Conservation (phyloP, 2,329 filamentous ascomycete genomes). For the Epichloe festucae region DNA sequence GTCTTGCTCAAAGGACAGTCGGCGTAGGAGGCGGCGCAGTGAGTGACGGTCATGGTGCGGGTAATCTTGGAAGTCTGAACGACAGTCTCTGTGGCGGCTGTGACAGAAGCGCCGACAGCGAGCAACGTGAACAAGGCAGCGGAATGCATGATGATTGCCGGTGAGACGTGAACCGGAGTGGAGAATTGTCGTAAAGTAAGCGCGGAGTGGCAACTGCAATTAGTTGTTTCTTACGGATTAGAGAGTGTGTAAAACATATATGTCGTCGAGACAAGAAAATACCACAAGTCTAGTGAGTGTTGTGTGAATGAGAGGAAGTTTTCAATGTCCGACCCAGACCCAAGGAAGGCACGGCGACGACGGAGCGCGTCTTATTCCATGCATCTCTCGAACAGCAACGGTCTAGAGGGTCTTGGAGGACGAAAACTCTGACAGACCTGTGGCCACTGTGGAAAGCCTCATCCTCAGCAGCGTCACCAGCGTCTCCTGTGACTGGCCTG, state of each 20-base stretch:
- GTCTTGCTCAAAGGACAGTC: constrained; percentile 27
- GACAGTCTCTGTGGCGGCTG: constrained; percentile 24
- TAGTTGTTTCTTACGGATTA: not conserved
- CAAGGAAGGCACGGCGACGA: not conserved
- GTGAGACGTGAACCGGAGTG: not conserved
- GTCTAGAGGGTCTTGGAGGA: not conserved
- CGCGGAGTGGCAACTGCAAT: not conserved
- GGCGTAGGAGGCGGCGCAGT: constrained; percentile 30
- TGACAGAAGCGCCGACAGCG: constrained; percentile 27
- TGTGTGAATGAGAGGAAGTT: not conserved
- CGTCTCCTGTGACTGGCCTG: not conserved
- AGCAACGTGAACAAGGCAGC: constrained; percentile 28
- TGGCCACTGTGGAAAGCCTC: not conserved
- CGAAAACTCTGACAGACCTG: constrained; percentile 1
- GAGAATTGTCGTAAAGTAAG: not conserved
- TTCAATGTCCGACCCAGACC: too few relatives aligned
- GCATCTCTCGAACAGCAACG: not conserved
- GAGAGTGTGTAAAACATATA: not conserved
- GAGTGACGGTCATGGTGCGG: constrained; percentile 32
- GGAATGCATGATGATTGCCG: constrained; percentile 31
- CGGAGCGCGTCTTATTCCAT: not conserved
- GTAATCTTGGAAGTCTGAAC: constrained; percentile 32
- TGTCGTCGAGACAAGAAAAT: not conserved
- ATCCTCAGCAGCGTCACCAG: constrained; percentile 1
- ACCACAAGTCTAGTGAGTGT: not conserved